These are phyloP conservation scores for Verticillium klebahnii DNA, from an alignment of 2,329 filamentous ascomycete genomes.

Conservation along the genomic window DNA sequence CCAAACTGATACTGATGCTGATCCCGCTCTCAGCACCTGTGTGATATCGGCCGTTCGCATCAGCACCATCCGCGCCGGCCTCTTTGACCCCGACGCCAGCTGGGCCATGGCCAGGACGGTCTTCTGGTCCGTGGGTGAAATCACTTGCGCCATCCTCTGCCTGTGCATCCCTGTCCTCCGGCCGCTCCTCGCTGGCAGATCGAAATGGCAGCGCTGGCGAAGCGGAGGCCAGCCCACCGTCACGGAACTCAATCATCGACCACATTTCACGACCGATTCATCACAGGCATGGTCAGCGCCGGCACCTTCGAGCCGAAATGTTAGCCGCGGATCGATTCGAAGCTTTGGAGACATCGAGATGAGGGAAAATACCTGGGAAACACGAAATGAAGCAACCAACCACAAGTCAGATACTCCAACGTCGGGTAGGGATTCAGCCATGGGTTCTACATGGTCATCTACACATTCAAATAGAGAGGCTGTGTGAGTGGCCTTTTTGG, in stretches of 20 bases:
- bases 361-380: background rate
- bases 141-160: conserved; percentile 33
- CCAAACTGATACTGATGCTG: background rate
- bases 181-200: conserved; percentile 17
- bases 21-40: background rate
- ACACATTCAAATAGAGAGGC: background rate
- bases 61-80: conserved; percentile 20
- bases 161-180: conserved; percentile 33
- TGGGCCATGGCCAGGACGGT: conserved; percentile 25
- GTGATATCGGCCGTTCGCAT: conserved; percentile 20
- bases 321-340: background rate
- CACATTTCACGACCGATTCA: background rate
- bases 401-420: background rate
- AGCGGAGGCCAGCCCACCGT: background rate
- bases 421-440: background rate
- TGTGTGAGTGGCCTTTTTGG: background rate
- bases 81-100: conserved; percentile 22
- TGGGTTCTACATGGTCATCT: background rate
- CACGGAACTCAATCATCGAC: background rate
- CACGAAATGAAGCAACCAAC: background rate
- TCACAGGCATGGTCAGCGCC: background rate
- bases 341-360: background rate
- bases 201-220: background rate
- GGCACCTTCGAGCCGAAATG: background rate
- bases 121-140: conserved; percentile 34